phyloP scores from a whole-genome alignment of 495 filamentous ascomycete species.

The Clohesyomyces aquaticus region DNA sequence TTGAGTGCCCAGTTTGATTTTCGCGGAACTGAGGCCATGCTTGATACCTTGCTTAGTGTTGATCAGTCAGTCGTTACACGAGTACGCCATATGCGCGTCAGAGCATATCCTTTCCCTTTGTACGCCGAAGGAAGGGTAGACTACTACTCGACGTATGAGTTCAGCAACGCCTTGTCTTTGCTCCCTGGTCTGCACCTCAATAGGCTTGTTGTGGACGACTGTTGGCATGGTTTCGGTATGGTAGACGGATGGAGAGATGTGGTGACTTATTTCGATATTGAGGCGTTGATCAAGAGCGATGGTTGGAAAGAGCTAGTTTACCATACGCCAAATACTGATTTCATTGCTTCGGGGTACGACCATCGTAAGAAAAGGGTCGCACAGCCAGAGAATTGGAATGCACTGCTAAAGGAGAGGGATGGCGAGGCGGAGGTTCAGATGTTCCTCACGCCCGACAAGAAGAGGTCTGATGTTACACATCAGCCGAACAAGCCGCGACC shows the following conservation, averaged over 20 bases:
- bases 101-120: constrained; percentile 33
- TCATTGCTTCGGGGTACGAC: constrained; percentile 30
- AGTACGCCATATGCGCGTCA: constrained; percentile 30
- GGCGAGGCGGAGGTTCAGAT: constrained; percentile 33
- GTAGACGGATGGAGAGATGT: constrained; percentile 33
- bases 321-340: constrained; percentile 29
- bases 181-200: constrained; percentile 31
- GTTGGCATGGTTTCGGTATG: constrained; percentile 31
- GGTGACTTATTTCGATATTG: constrained; percentile 36
- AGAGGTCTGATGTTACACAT: neutral
- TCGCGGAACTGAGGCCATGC: constrained; percentile 32
- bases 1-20: constrained; percentile 27
- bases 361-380: constrained; percentile 18
- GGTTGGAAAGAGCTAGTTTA: constrained; percentile 34
- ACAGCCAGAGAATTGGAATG: constrained; percentile 33
- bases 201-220: constrained; percentile 31
- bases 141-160: constrained; percentile 30
- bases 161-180: constrained; percentile 31
- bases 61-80: constrained; percentile 28
- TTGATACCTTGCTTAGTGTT: constrained; percentile 25
- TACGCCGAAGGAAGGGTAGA: constrained; percentile 9
- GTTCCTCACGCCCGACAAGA: constrained; percentile 17
- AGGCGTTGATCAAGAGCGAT: constrained; percentile 31
- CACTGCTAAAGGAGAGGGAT: constrained; percentile 30
- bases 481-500: neutral